Evolutionary conservation across 192 early-diverging fungal genomes (phyloP), one percentile per base, ranked within the genome.

Genomic region (Backusella tarrabulga): DNA sequence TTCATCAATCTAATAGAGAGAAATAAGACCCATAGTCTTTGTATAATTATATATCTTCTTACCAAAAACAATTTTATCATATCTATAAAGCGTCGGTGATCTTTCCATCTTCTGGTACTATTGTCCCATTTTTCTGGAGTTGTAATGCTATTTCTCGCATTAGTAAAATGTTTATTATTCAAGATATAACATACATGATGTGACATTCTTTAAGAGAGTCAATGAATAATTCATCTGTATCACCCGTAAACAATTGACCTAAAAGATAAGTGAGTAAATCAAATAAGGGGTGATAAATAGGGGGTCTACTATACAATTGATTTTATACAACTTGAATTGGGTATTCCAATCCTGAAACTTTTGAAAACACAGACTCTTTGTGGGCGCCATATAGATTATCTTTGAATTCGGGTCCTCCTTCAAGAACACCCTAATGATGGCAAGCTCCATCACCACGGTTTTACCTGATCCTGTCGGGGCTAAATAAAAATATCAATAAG

Each of bases 81-180:
- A 4, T 44, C 34, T n/a, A 84, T 75, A 4, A 86, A 76, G 17
- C 76, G 60, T 56, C 42, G 34, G 26, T 81, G 77, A 71, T 85
- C 84, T 46, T 41, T 79, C 81, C 91, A 93, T 71, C 85, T 80
- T 68, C 93, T 76, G 2, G 90, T 92, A 82, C 89, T 87, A 1
- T 87, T 85, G 78, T 93, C 93, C 92, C 92, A 95, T 77, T 92
- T 93, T 79, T 95, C 93, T 17, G 93, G 93, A 3, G 93, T 95
- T 8, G 93, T 92, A 14, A 94, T 84, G 42, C 83, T 85, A 50
- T 15, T 14, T 14, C 15, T 68, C 44, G 36, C 3, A 68, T 46
- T n/a, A 54, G 32, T 36, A 52, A 34, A 19, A 40, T 36, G 44
- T 26, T 73, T 17, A 6, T 14, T 8, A 34, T 36, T 67, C 38